Base-by-base conservation (phyloP, 805 yeast species). In the Grigorovia yakushimaensis region DNA sequence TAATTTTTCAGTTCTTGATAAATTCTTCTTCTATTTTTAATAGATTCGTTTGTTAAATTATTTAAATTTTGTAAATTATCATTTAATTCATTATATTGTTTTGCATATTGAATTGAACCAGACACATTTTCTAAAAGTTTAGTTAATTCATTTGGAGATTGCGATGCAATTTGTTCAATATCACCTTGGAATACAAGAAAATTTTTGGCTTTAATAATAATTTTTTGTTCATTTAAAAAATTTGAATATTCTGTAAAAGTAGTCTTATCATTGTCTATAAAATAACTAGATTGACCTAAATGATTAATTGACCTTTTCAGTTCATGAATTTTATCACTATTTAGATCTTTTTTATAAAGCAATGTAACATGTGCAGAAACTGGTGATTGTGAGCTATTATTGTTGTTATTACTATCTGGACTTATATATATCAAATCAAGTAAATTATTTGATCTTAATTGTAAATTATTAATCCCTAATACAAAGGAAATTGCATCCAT, bases 401-500 rank as follows among this genome's bases (percentile, higher is more conserved):
- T 33, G n/a, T 33, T 33, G 11, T 15, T 33, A 11, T 11, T 11
- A 33, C 8, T 33, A 33, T 33, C 15, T 2, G 37, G 6, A 2
- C 94, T 95, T 54, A 96, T 73, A 60, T 88, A 88, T 1, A 91
- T 78, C 59, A 93, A 73, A 54, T 91, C 97, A 44, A 74, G 77
- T 57, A 88, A 64, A 47, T 78, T 77, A 11, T 73, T 69, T 1
- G 96, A 86, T 56, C 98, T 76, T 49, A 93, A 71, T 48, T 85
- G 89, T 17, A 73, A 67, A 19, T 88, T 76, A 55, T 83, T 72
- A 43, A 91, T 80, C 22, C 98, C 98, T 36, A 93, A 73, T 8
- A 91, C 98, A 64, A 93, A 93, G 19, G 96, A 83, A 42, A 93
- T 84, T 35, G 98, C 97, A 63, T 93, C 98, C 84, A 93, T 89